phyloP scores from a whole-genome alignment of 179 eudicot species.

The Camellia oleifera region DNA sequence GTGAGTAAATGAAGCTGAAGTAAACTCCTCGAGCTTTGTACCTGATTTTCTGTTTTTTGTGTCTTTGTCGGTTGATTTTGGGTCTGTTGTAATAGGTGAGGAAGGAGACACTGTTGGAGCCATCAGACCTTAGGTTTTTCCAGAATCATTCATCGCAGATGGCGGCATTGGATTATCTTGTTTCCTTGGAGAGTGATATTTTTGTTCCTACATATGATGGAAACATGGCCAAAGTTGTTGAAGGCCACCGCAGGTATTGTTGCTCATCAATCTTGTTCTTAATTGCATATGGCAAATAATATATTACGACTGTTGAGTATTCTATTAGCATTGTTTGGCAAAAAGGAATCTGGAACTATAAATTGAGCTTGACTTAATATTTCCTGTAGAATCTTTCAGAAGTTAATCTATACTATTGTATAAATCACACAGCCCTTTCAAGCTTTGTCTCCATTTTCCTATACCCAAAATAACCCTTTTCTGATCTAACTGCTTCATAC shows the following conservation, averaged over 20 bases:
- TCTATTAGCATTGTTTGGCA: background rate
- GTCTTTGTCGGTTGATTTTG: background rate
- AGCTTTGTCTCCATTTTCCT: too few relatives aligned
- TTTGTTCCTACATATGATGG: constrained; percentile 68
- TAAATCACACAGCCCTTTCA: too few relatives aligned
- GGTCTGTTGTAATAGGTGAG: constrained; percentile 39
- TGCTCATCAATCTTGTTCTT: background rate
- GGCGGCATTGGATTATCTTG: constrained; percentile 70
- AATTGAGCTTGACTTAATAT: background rate
- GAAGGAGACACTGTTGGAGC: constrained; percentile 55
- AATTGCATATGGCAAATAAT: background rate
- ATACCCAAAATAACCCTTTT: too few relatives aligned
- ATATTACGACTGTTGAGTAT: background rate
- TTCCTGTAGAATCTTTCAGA: background rate
- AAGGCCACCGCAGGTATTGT: constrained; percentile 64
- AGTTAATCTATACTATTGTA: background rate
- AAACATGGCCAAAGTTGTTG: constrained; percentile 72
- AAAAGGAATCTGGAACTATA: background rate
- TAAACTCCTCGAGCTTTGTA: background rate
- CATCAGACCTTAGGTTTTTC: constrained; percentile 52
- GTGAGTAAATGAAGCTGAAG: constrained; percentile 26
- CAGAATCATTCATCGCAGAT: constrained; percentile 70
- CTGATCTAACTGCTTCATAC: too few relatives aligned
- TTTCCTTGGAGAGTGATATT: constrained; percentile 64
- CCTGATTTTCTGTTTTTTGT: background rate